phyloP scores from a whole-genome alignment of 345 rosid genomes.

The Citropsis articulata region DNA sequence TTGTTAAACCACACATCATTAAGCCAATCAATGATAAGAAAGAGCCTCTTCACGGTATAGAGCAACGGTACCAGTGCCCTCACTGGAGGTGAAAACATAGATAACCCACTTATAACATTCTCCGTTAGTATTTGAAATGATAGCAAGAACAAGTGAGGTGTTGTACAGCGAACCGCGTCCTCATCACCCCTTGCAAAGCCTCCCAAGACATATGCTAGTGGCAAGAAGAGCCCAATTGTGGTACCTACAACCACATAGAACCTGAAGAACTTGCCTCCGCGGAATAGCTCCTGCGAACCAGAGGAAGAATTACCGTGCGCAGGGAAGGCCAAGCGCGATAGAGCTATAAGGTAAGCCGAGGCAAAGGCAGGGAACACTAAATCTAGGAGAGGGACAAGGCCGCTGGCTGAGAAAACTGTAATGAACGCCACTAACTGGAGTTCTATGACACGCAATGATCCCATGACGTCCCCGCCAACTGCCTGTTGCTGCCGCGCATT shows the following conservation, averaged over 20 bases:
- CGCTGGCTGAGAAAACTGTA: slow-evolving; percentile 81
- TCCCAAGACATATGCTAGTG: slow-evolving; percentile 79
- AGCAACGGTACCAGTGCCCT: slow-evolving; percentile 78
- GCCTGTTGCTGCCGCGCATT: slow-evolving; percentile 29
- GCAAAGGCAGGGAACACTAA: slow-evolving; percentile 74
- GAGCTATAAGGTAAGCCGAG: slow-evolving; percentile 50
- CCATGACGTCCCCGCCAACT: slow-evolving; percentile 51
- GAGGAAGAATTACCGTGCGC: slow-evolving; percentile 30
- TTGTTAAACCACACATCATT: slow-evolving; percentile 67
- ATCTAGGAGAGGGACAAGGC: slow-evolving; percentile 84
- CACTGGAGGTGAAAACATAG: slow-evolving; percentile 79
- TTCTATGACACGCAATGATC: slow-evolving; percentile 77
- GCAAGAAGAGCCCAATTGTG: slow-evolving; percentile 70
- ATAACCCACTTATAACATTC: slow-evolving; percentile 66
- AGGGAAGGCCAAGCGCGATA: slow-evolving; percentile 75
- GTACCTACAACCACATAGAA: slow-evolving; percentile 67
- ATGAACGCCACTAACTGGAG: slow-evolving; percentile 89
- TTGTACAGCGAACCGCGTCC: slow-evolving; percentile 66
- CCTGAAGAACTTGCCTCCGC: slow-evolving; percentile 59
- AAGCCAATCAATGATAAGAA: slow-evolving; percentile 69
- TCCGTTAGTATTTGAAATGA: slow-evolving; percentile 88
- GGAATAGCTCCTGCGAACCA: slow-evolving; percentile 51
- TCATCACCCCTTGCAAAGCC: slow-evolving; percentile 93
- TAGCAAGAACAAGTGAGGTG: slow-evolving; percentile 81
- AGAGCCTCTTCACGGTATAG: slow-evolving; percentile 73